Evolutionary conservation across 2,329 filamentous ascomycete genomes (phyloP), one percentile per base, ranked within the genome.

Genomic region (Akanthomyces lecanii): DNA sequence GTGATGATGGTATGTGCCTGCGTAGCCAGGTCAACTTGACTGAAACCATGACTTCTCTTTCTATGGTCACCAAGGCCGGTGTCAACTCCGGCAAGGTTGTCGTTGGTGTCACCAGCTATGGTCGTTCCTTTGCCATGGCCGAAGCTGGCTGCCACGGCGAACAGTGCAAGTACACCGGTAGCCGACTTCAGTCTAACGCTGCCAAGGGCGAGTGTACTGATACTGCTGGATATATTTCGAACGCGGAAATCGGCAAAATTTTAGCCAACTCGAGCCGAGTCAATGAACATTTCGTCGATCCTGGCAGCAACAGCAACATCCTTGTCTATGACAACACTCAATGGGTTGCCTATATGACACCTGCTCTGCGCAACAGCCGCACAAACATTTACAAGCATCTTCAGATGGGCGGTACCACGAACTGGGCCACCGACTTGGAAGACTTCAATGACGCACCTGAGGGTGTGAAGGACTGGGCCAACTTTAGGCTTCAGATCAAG

Each of bases 11-110:
- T 2, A 71, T 69, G 63, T 75, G 72, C 44, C 66, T 75, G 1
- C 67, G 77, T 2, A 70, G 66, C 3, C 72, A 77, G 50, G 68
- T 77, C 25, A 78, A 78, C 65, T 36, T 69, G 30, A 78, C 76
- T 0, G 74, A 77, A 61, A 77, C 73, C 30, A 47, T 36, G 23
- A 47, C 25, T 18, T 16, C 60, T 5, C 65, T 78, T 0, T 65
- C 71, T 23, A 78, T 78, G 72, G 71, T 76, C 60, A 78, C 74
- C 12, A 54, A 54, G 23, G 52, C 52, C n/a, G 52, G 52, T 3
- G 52, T 54, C 3, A 14, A 12, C 7, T 18, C 52, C 10, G 14
- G n/a, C 12, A 54, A 54, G 23, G 7, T 54, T 28, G 36, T n/a
- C 11, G 36, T 54, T 18, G 36, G 52, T n/a, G n/a, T 54, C 14